A percentile compares a stretch with the other conserved stretches of the same genome.
These are phyloP conservation scores for Alternaria brassicae DNA, from an alignment of 2,329 filamentous ascomycete species.

Conservation along the genomic window DNA sequence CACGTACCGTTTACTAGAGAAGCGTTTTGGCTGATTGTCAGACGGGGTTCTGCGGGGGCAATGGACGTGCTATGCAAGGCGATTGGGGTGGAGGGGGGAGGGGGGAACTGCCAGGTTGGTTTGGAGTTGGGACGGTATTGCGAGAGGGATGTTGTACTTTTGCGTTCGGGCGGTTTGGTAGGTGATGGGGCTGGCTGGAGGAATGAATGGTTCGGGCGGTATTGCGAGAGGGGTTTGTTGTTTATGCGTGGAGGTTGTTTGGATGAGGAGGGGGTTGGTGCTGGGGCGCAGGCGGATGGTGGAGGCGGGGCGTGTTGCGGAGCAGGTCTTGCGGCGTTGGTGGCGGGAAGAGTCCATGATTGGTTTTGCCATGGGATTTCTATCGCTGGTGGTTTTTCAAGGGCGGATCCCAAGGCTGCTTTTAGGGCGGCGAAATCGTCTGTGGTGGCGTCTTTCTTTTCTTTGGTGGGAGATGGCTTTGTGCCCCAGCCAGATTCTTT, in stretches of 20 bases:
- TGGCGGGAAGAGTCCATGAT: neutral
- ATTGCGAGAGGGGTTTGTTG: slow-evolving; percentile 23
- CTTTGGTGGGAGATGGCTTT: neutral
- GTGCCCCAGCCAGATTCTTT: neutral
- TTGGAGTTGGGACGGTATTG: slow-evolving; percentile 25
- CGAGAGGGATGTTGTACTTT: slow-evolving; percentile 22
- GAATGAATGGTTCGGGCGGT: slow-evolving; percentile 3
- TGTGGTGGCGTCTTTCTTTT: neutral
- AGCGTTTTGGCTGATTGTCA: slow-evolving; percentile 19
- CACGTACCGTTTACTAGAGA: slow-evolving; percentile 26
- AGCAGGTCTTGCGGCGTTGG: neutral
- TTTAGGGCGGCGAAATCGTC: neutral
- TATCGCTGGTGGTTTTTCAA: neutral
- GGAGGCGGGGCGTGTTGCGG: neutral
- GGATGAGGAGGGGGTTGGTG: neutral
- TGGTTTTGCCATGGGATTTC: neutral
- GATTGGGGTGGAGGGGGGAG: slow-evolving; percentile 3
- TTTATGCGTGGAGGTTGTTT: slow-evolving; percentile 11
- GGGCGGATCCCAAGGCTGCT: neutral
- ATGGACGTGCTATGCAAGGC: neutral
- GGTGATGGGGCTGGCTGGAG: neutral
- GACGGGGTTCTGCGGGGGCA: slow-evolving; percentile 40
- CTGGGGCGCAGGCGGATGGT: neutral
- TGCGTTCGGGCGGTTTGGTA: slow-evolving; percentile 6
- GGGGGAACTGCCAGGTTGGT: slow-evolving; percentile 44